Evolutionary conservation across 441 rosid species (phyloP), one percentile per base, ranked within the genome.

Genomic region (Melastoma candidum): DNA sequence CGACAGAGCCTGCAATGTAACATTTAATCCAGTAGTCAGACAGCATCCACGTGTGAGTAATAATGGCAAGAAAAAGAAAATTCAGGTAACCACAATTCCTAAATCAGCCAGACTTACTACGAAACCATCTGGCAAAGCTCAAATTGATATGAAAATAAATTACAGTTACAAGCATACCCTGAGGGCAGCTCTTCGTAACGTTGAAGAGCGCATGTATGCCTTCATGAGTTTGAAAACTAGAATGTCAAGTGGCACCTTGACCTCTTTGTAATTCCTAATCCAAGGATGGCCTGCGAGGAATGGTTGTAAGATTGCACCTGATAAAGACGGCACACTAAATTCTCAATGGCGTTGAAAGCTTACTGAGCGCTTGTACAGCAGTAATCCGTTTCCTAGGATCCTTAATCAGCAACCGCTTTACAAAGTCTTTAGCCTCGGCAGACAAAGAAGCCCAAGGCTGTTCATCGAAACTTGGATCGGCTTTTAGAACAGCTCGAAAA

Each of bases 371-470:
- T 49, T 58, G 62, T 26, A 54, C 62, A 58, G 62, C 62, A 7
- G 48, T 58, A 54, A 58, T 58, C 62, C 62, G 49, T 49, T 58
- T 58, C 55, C 55, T 43, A 11, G 62, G 62, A 48, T 58, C 62
- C 49, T 58, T 58, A 22, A 58, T 58, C 48, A 58, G 48, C 26
- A 58, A 49, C 11, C 54, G 62, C 53, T 49, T 58, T 32, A 58
- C 62, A 2, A 58, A 58, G 54, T 58, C 62, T 49, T 25, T 58
- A 48, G 48, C 62, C 45, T 58, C 62, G 1, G 48, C 22, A 7
- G 62, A 58, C 46, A 58, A 17, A 36, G 62, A 48, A 12, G 62
- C 54, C 62, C 62, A 58, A 4, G 62, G 62, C 0, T 49, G 54
- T 24, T 58, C 62, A 1, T 58, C 54, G 49, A 58, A 58, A 49